phyloP scores from a whole-genome alignment of 2,329 filamentous ascomycete species.

The Coniochaeta sp. region DNA sequence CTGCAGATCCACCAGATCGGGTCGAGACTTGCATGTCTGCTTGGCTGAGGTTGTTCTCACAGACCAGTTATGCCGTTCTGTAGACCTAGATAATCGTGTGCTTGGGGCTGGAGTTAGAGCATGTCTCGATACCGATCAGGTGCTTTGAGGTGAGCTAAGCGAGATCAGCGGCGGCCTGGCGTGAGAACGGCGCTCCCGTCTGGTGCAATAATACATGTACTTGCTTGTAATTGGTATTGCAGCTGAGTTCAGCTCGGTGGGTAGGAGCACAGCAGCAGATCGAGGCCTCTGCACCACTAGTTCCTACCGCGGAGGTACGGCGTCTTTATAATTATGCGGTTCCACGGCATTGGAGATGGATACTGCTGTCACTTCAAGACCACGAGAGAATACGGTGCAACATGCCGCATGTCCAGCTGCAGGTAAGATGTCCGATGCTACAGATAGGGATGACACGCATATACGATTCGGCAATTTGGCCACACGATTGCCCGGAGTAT shows the following conservation, averaged over 20 bases:
- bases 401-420: background rate
- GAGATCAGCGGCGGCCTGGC: background rate
- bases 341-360: background rate
- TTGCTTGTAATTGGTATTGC: background rate
- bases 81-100: too few relatives aligned
- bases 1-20: background rate
- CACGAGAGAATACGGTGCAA: background rate
- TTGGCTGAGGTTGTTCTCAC: background rate
- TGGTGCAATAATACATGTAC: background rate
- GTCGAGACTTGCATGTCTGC: background rate
- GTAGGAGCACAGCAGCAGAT: background rate
- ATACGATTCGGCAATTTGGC: background rate
- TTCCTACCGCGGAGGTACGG: background rate
- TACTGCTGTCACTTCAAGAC: background rate
- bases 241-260: background rate
- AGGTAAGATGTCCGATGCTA: background rate
- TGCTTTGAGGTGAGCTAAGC: background rate
- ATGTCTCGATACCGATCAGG: background rate
- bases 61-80: background rate
- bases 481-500: background rate
- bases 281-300: background rate
- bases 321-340: background rate
- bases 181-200: background rate
- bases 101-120: too few relatives aligned
- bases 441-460: background rate